Evolutionary conservation across 345 rosid species (phyloP).

Genomic region (Eucalyptus camaldulensis): DNA sequence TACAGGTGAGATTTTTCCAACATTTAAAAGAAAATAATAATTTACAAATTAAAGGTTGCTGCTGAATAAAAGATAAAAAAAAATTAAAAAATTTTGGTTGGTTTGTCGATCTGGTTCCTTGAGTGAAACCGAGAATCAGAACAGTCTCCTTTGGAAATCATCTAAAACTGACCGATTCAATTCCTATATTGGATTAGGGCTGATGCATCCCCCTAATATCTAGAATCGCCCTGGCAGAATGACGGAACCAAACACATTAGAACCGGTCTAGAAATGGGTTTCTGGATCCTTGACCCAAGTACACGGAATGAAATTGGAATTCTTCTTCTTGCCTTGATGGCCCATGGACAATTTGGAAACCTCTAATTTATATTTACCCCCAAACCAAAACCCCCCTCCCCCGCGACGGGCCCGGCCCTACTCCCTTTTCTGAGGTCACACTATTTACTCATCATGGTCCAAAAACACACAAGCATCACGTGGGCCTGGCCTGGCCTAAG

Average conservation of each 20-base stretch:
- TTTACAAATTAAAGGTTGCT: no score
- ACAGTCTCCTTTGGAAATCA: accelerated
- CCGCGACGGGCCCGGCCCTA: no score
- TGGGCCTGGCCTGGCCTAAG: neutral
- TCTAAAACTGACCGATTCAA: accelerated
- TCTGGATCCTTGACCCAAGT: neutral
- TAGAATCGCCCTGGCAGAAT: neutral
- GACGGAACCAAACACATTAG: neutral
- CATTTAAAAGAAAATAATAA: no score
- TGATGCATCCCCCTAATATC: neutral
- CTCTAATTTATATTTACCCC: neutral
- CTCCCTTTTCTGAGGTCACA: neutral
- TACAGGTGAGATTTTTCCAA: neutral
- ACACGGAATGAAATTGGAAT: neutral
- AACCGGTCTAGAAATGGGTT: neutral
- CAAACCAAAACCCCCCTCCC: accelerated
- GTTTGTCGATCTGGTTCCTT: neutral
- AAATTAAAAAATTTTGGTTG: accelerated
- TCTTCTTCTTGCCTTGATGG: neutral
- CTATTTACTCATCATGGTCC: neutral
- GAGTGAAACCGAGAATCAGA: neutral
- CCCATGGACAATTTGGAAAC: neutral
- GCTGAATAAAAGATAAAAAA: no score
- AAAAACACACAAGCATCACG: neutral
- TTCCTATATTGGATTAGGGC: no score